Percentiles rank a stretch among this genome's conserved stretches.
phyloP scores from a whole-genome alignment of 1,139 yeast genomes.

The Nakaseomyces nivariensis region DNA sequence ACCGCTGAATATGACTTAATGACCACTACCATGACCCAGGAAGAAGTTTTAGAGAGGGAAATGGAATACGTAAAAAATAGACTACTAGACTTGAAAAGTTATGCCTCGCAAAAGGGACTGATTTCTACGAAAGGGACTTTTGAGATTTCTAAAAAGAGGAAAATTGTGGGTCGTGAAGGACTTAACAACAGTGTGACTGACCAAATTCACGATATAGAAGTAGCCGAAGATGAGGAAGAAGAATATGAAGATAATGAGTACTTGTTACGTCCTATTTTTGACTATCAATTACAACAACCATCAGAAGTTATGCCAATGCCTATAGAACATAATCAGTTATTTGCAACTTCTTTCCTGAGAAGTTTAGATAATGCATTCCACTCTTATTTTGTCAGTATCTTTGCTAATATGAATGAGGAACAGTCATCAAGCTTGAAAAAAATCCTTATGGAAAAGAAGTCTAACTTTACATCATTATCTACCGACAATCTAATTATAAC shows the following conservation, averaged over 20 bases:
- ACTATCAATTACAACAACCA: not conserved
- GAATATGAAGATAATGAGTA: slow-evolving; percentile 1
- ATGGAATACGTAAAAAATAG: slow-evolving; percentile 20
- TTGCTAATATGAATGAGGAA: not conserved
- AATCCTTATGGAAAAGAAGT: not conserved
- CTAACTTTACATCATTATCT: not conserved
- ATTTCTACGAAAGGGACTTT: not conserved
- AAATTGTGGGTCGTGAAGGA: not conserved
- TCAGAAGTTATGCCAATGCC: not conserved
- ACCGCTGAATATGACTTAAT: slow-evolving; percentile 21
- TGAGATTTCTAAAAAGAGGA: not conserved
- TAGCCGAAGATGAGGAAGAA: not conserved
- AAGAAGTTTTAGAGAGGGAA: slow-evolving; percentile 24
- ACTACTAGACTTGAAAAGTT: slow-evolving; percentile 17
- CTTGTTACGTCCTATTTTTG: slow-evolving; percentile 1
- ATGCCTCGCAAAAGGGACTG: not conserved
- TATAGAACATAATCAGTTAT: not conserved
- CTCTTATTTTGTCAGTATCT: not conserved
- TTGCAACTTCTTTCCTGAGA: not conserved
- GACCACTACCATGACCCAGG: slow-evolving; percentile 23
- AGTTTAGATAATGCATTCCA: not conserved
- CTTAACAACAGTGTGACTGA: not conserved
- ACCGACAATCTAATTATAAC: not conserved
- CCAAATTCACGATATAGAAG: not conserved
- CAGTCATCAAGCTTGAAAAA: not conserved